phyloP scores from a whole-genome alignment of 2,329 filamentous ascomycete species.

The Alternaria panax region DNA sequence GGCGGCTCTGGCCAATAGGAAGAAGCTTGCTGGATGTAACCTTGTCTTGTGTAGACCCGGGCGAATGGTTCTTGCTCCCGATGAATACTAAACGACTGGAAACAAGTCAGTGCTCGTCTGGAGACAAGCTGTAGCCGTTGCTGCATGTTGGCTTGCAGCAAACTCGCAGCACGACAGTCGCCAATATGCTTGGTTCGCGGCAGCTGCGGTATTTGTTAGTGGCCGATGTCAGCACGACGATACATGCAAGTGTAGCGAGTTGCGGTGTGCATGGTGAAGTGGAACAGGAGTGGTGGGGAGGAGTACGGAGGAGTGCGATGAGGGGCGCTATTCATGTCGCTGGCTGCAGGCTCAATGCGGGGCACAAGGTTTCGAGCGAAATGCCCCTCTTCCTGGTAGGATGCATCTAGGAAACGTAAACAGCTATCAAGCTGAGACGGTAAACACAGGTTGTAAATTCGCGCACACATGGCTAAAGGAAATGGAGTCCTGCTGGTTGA shows the following conservation, averaged over 20 bases:
- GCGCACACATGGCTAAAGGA: neutral
- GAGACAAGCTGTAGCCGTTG: conserved; percentile 17
- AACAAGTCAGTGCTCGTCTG: conserved; percentile 19
- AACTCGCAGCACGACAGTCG: conserved; percentile 8
- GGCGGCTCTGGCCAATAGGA: neutral
- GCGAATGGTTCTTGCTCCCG: conserved; percentile 16
- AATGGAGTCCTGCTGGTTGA: neutral
- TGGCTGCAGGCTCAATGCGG: conserved; percentile 18
- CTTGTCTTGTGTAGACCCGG: conserved; percentile 7
- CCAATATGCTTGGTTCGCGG: neutral
- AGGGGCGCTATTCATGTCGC: conserved; percentile 11
- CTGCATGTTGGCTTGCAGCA: conserved; percentile 12
- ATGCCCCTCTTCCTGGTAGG: conserved; percentile 16
- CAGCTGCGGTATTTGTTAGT: conserved; percentile 17
- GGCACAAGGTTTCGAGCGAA: conserved; percentile 15
- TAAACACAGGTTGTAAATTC: neutral
- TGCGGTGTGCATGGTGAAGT: conserved; percentile 30
- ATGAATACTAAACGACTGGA: conserved; percentile 1
- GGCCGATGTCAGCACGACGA: neutral
- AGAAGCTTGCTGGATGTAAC: neutral
- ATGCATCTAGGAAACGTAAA: neutral
- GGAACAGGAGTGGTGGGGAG: conserved; percentile 13
- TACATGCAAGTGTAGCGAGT: conserved; percentile 14
- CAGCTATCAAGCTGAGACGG: neutral
- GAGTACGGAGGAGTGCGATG: neutral